A percentile compares a stretch with the other conserved stretches of the same genome.
Evolutionary conservation across 768 basidiomycete species (phyloP).

Genomic region (Suillus weaverae): DNA sequence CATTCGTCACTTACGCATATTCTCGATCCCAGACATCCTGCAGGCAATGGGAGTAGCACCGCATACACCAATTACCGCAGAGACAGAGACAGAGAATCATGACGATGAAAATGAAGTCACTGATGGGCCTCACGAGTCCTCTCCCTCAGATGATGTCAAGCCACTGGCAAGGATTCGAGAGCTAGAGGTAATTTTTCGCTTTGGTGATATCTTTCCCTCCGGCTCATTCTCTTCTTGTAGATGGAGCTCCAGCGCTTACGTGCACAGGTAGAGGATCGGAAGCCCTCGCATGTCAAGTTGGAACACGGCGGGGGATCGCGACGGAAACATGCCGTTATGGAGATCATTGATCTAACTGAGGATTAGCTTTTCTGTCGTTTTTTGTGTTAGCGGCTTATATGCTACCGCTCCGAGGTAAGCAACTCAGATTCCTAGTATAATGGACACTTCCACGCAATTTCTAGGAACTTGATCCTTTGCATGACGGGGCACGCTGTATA

Average conservation of each 20-base stretch:
- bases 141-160: not conserved
- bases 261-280: slow-evolving; percentile 14
- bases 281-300: slow-evolving; percentile 20
- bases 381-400: not conserved
- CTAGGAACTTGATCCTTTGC: not conserved
- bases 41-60: slow-evolving; percentile 22
- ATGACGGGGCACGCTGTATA: not conserved
- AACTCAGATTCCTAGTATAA: not conserved
- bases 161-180: not conserved
- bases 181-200: not conserved
- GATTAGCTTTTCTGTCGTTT: not conserved
- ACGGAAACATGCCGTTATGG: not conserved
- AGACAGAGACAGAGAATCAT: not conserved
- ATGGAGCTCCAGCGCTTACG: slow-evolving; percentile 24
- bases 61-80: slow-evolving; percentile 5
- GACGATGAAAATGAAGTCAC: not conserved
- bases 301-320: slow-evolving; percentile 4
- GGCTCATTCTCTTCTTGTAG: slow-evolving; percentile 1
- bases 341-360: not conserved
- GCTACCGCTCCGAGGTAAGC: not conserved
- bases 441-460: not conserved
- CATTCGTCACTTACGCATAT: not conserved
- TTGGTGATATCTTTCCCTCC: not conserved
- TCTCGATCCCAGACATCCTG: slow-evolving; percentile 13
- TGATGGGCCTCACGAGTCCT: not conserved